Evolutionary conservation across 1,139 yeast genomes (phyloP), one percentile per base, ranked within the genome.

Genomic region (Torulaspora globosa): DNA sequence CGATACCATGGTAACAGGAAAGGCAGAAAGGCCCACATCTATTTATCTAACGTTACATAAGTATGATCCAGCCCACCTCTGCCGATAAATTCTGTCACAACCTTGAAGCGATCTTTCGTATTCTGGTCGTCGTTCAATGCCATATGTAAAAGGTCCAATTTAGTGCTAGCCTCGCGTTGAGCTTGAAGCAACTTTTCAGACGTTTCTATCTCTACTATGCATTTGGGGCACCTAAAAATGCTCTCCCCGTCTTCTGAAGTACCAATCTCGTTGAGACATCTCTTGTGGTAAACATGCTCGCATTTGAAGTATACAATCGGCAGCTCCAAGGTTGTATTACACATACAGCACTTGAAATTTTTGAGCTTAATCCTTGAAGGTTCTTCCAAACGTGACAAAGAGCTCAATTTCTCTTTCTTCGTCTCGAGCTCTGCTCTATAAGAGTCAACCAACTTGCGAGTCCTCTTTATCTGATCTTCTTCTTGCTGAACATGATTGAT

Each of bases 221-320:
- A 89, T 35, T 75, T 69, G 0, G 97, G 95, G 63, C 97, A 89
- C 46, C 69, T 70, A 49, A 58, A 59, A 23, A 56, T 30, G 16
- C 39, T 47, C 19, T 46, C 46, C 7, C 46, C 47, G 3, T 49
- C 52, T 19, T 48, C 49, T 3, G 36, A 24, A 3, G 50, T 43
- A 14, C 52, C 53, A 37, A 66, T 70, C 26, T 80, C 82, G 42
- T 75, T 73, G 18, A 92, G 66, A 59, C 98, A 94, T 43, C 86
- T 72, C 55, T 84, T 88, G 62, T 92, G 98, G 60, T 79, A 89
- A 3, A 95, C 81, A 59, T 92, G 98, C 44, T 77, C 77, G 68
- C 98, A 92, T 51, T 82, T 79, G 70, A 90, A 94, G 59, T 87
- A 95, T 1, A 86, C 77, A 7, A 84, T 76, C 0, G 97, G 97